Evolutionary conservation across 805 yeast genomes (phyloP).

Genomic region (Schwanniomyces yamadae): DNA sequence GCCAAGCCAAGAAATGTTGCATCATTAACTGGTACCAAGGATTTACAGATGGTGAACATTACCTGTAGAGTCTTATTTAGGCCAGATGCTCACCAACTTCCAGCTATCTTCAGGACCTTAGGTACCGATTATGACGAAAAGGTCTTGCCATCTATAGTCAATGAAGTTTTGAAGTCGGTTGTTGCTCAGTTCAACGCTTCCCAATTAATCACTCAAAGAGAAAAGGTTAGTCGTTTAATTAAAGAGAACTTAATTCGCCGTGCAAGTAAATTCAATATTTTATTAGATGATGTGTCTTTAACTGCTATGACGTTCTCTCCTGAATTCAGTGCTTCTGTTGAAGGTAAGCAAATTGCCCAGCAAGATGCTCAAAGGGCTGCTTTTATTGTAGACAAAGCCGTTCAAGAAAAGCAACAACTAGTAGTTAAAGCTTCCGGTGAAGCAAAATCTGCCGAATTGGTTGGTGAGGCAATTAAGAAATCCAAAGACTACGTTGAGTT

Average conservation of each 20-base stretch:
- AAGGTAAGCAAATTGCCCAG: slow-evolving; percentile 98
- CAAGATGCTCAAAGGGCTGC: slow-evolving; percentile 99
- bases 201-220: slow-evolving; percentile 98
- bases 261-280: slow-evolving; percentile 83
- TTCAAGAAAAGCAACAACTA: slow-evolving; percentile 95
- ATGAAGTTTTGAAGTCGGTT: slow-evolving; percentile 93
- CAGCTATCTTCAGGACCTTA: slow-evolving; percentile 84
- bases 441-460: slow-evolving; percentile 95
- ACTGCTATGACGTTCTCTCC: slow-evolving; percentile 98
- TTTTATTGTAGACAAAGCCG: slow-evolving; percentile 92
- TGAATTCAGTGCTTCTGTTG: slow-evolving; percentile 96
- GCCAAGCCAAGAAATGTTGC: slow-evolving; percentile 97
- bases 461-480: slow-evolving; percentile 98
- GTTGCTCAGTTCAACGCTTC: slow-evolving; percentile 99
- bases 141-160: slow-evolving; percentile 95
- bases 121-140: slow-evolving; percentile 96
- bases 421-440: slow-evolving; percentile 98
- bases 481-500: slow-evolving; percentile 94
- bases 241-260: slow-evolving; percentile 89
- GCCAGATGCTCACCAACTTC: slow-evolving; percentile 77
- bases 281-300: slow-evolving; percentile 92
- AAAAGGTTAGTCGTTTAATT: slow-evolving; percentile 86
- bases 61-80: slow-evolving; percentile 96
- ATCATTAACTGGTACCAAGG: slow-evolving; percentile 96
- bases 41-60: slow-evolving; percentile 97